These are phyloP conservation scores for Arabis alpina DNA, from an alignment of 345 rosid genomes.

Conservation along the genomic window DNA sequence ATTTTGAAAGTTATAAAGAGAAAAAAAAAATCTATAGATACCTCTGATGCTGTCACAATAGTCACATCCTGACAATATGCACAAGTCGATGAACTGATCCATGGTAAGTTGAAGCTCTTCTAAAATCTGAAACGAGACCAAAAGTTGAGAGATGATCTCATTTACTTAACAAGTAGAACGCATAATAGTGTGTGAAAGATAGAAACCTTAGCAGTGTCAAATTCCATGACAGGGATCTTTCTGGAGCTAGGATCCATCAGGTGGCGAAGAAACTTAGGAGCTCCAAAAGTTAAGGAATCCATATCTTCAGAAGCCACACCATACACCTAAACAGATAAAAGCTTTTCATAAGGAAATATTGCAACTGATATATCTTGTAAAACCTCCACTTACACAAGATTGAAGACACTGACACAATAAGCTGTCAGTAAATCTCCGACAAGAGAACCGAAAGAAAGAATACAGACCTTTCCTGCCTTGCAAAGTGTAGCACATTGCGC, in stretches of 20 bases:
- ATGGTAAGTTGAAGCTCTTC: conserved; percentile 82
- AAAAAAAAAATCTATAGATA: conserved; percentile 39
- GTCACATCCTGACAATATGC: conserved; percentile 98
- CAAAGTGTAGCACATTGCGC: conserved; percentile 95
- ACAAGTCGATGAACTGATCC: conserved; percentile 96
- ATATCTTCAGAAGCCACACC: conserved; percentile 99
- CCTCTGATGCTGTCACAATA: conserved; percentile 96
- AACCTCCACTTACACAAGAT: conserved; percentile 3
- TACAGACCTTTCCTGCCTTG: conserved; percentile 77
- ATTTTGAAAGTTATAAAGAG: conserved; percentile 8
- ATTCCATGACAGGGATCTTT: conserved; percentile 94
- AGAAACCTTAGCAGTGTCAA: conserved; percentile 77
- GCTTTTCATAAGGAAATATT: conserved; percentile 4
- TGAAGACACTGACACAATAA: background rate
- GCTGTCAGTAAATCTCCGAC: background rate
- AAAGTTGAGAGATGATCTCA: conserved; percentile 27
- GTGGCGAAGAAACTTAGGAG: conserved; percentile 93
- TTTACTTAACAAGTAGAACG: background rate
- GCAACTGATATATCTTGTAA: conserved; percentile 12
- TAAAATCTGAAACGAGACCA: conserved; percentile 59
- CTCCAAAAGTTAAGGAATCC: conserved; percentile 98
- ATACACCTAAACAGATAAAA: conserved; percentile 63
- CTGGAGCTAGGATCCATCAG: conserved; percentile 96
- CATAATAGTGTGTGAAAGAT: background rate
- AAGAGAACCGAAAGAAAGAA: conserved; percentile 23